Percentiles rank a stretch among this genome's conserved stretches.
phyloP scores from a whole-genome alignment of 2,329 filamentous ascomycete species.

The Metarhizium anisopliae region DNA sequence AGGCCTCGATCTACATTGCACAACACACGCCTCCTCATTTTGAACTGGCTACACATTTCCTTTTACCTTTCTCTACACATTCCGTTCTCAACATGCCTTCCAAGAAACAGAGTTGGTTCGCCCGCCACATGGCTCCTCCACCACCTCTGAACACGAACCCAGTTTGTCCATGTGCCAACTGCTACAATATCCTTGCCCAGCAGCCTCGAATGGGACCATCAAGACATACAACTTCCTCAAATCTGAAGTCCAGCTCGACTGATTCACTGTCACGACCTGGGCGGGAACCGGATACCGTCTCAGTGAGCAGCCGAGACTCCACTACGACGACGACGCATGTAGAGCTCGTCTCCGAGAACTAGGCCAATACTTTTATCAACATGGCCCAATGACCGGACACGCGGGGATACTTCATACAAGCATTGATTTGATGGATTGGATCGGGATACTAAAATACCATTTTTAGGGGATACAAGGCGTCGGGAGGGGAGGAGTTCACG shows the following conservation, averaged over 20 bases:
- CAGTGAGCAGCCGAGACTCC: not conserved
- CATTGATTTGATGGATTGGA: not conserved
- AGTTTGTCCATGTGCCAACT: constrained; percentile 24
- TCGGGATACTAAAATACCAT: not conserved
- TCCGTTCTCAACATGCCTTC: constrained; percentile 20
- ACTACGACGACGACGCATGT: constrained; percentile 2
- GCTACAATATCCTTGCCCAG: constrained; percentile 9
- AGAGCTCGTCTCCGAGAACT: not conserved
- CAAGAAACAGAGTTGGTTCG: constrained; percentile 26
- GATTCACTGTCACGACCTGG: not conserved
- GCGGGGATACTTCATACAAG: not conserved
- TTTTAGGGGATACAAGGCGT: no score
- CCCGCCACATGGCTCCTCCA: constrained; percentile 30
- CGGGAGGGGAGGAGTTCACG: no score
- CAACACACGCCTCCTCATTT: not conserved
- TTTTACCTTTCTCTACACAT: not conserved
- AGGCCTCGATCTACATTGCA: not conserved
- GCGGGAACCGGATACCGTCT: not conserved
- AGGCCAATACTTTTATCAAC: not conserved
- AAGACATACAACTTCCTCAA: not conserved
- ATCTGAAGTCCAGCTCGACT: not conserved
- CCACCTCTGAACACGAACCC: constrained; percentile 25
- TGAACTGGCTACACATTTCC: not conserved
- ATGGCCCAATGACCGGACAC: not conserved
- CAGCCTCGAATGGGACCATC: not conserved